Base-by-base conservation (phyloP, 345 rosid species). In the Eucalyptus rudis region DNA sequence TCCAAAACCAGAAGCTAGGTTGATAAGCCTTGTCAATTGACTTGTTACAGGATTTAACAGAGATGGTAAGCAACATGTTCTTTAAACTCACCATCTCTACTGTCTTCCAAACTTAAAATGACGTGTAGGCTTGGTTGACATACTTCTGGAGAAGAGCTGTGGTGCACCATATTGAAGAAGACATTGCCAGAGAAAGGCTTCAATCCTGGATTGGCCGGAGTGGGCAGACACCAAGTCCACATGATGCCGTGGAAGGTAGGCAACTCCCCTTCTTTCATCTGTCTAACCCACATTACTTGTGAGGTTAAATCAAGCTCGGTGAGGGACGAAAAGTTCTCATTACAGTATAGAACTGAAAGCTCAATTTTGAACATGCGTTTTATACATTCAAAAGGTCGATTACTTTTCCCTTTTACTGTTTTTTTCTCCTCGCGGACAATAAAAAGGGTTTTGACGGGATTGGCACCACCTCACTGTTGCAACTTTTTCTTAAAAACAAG, bases 131-230 rank as follows among this genome's bases (percentile, higher is more conserved):
- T 86, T 97, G 99, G 98, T 89, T 96, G 86, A 88, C 96, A 52
- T 96, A 96, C 91, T 96, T 92, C 90, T 96, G 98, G 99, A 93
- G 95, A 93, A 94, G 98, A 93, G 96, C 96, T 89, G 92, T 91
- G 94, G 92, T 89, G 45, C 96, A 96, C 86, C 95, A 92, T 22
- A 93, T 96, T 79, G 98, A 96, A 92, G 95, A 94, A 88, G 99
- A 96, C 90, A 91, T 96, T 66, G 96, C 97, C 44, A 96, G 94
- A 88, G 99, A 96, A 88, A 92, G 95, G 88, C 92, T 96, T 88
- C 96, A 92, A 87, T 92, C 93, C 83, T 96, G 97, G 98, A 95
- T 95, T 86, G 91, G 94, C 89, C 93, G 92, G 16, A 90, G 93
- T 40, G 96, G 94, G 49, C 96, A 95, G 92, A 83, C 95, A 22